These are phyloP conservation scores for Aspergillus sparsus DNA, from an alignment of 495 filamentous ascomycete genomes.

Conservation along the genomic window DNA sequence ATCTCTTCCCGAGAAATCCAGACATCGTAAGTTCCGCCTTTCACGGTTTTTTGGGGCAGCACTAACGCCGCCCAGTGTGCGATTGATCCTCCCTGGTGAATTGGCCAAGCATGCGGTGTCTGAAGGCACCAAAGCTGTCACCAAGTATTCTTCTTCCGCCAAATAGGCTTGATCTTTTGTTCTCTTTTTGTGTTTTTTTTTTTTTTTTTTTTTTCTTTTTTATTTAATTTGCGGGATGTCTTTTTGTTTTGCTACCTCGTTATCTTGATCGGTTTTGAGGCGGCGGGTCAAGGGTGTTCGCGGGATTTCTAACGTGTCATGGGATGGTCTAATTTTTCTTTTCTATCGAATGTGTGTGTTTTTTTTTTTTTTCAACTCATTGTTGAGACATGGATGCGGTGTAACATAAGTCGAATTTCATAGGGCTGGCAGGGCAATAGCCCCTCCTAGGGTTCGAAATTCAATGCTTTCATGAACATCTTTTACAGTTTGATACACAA, in stretches of 20 bases:
- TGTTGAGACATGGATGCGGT: conserved; percentile 67
- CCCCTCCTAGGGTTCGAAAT: conserved; percentile 50
- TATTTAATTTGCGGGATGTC: conserved; percentile 49
- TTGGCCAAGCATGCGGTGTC: conserved; percentile 99
- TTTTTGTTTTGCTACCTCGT: conserved; percentile 53
- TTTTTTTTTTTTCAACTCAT: conserved; percentile 64
- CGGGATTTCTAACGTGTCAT: conserved; percentile 85
- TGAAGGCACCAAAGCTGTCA: conserved; percentile 99
- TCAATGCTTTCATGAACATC: conserved; percentile 50
- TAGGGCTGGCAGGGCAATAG: conserved; percentile 40
- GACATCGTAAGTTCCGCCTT: conserved; percentile 69
- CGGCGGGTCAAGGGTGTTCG: conserved; percentile 65
- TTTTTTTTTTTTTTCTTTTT: conserved; percentile 41
- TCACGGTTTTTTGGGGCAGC: conserved; percentile 7
- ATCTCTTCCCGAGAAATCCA: conserved; percentile 99
- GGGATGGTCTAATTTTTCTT: conserved; percentile 68
- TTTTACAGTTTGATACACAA: background rate
- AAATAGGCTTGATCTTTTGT: conserved; percentile 71
- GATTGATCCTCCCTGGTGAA: conserved; percentile 96
- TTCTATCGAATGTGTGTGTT: conserved; percentile 31
- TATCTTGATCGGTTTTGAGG: conserved; percentile 62
- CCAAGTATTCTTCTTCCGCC: conserved; percentile 99
- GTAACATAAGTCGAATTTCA: conserved; percentile 72
- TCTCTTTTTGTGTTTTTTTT: conserved; percentile 43
- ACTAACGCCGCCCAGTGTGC: conserved; percentile 56